Evolutionary conservation across 148 eudicot genomes (phyloP), one percentile per base, ranked within the genome.

Genomic region (Pharnaceum exiguum): DNA sequence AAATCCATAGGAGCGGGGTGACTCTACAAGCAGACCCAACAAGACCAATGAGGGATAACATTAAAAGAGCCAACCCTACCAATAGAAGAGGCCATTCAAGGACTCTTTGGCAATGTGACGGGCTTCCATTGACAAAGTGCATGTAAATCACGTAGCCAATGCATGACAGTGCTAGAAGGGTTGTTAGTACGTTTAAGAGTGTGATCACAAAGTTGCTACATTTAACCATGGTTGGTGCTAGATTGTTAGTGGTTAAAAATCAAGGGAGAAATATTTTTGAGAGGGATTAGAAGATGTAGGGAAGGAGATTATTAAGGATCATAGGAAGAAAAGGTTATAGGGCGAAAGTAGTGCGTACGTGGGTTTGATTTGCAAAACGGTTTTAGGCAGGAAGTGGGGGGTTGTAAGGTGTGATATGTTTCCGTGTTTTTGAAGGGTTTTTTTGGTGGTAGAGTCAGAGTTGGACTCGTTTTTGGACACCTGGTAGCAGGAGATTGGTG

Each of bases 171-270:
- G 79, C 65, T 2, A 70, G 16, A 11, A 73, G 2, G 30, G 69
- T 68, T 21, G 79, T 74, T 55, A 78, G 0, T 2, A 68, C 2
- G 40, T 78, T 78, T 10, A 78, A 44, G 36, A 46, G 35, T 36
- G 73, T 49, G 49, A 74, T 67, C 13, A 63, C 42, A 35, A 62
- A 49, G 65, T 78, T 74, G 79, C 79, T 78, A 53, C 56, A 4
- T n/a, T 55, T 67, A 3, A 59, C 69, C 79, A 75, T 70, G 17
- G 0, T 54, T n/a, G n/a, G 2, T 5, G 10, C 22, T 43, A 8
- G 3, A 8, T 35, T 3, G 31, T 8, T 25, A n/a, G 5, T 25
- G 38, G 24, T 16, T 23, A 7, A 6, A 43, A 15, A 7, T 28
- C n/a, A 48, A 35, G 44, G 26, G 13, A 21, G 23, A 5, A 13